Evolutionary conservation across 2,329 filamentous ascomycete species (phyloP), one percentile per base, ranked within the genome.

Genomic region (Berkeleyomyces rouxiae): DNA sequence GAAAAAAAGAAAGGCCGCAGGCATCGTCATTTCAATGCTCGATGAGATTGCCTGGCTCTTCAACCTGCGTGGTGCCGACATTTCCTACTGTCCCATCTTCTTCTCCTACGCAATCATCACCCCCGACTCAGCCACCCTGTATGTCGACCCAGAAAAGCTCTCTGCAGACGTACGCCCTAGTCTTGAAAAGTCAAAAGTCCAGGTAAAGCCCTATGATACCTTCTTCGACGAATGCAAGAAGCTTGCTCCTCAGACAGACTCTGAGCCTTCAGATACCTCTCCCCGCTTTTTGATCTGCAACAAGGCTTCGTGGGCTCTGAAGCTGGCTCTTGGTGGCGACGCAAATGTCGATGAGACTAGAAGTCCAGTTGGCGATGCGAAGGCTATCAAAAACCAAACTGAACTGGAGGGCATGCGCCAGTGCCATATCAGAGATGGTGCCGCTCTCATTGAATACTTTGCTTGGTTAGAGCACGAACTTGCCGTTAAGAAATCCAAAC

Each of bases 41-140:
- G 93, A 99, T 70, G 93, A 99, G 74, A 84, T 96, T 68, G 93
- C 93, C 9, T 99, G 93, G 93, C 79, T 99, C n/a, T 96, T 96
- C 77, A 99, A 99, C 74, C 76, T 99, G 58, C 85, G 93, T 68
- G 93, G 93, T 68, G 93, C 81, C 72, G 93, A 97, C 71, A 97
- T 99, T 67, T 89, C 90, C 0, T 99, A 93, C 76, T 99, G 99
- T 71, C 93, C 93, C 0, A 93, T 99, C 59, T 97, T 99, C 78
- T 97, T 97, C 75, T 93, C 92, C 13, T 99, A 97, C 70, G 92
- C 92, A 53, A 81, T 93, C 49, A 77, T 99, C 66, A 97, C 93
- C 1, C 83, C 85, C 1, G 84, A 79, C 9, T 78, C 82, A 1
- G 88, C 86, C 33, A 90, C 85, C 1, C 79, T 99, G 4, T 99